Conservation (phyloP, 805 yeast species). For the Wickerhamomyces silvicola region DNA sequence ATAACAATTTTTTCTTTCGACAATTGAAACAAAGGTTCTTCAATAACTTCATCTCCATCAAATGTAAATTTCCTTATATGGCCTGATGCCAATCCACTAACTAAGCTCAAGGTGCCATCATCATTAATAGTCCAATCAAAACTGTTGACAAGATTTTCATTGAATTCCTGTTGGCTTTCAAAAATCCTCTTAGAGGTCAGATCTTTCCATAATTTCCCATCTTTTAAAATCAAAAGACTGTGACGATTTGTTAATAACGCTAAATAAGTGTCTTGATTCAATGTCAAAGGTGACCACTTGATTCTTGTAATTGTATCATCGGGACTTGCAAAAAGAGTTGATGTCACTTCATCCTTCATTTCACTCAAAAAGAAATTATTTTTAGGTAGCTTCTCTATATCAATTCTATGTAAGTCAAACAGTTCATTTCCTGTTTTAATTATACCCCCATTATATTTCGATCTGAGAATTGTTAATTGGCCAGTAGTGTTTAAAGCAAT, state of each 20-base stretch:
- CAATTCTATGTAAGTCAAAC: constrained; percentile 12
- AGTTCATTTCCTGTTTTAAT: constrained; percentile 10
- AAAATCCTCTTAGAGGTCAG: constrained; percentile 4
- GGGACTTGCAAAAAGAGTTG: constrained; percentile 10
- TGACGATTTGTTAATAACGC: constrained; percentile 16
- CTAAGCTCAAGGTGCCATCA: constrained; percentile 4
- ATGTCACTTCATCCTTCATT: constrained; percentile 13
- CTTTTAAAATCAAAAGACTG: constrained; percentile 11
- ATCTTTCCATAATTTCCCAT: constrained; percentile 11
- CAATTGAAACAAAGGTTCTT: constrained; percentile 5
- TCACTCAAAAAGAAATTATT: constrained; percentile 7
- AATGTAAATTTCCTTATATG: constrained; percentile 3
- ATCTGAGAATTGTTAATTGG: constrained; percentile 15
- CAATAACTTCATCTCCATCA: constrained; percentile 1
- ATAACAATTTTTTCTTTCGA: constrained; percentile 5
- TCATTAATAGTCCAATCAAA: constrained; percentile 14
- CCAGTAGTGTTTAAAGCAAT: constrained; percentile 17
- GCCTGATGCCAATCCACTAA: constrained; percentile 19
- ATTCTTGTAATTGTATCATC: constrained; percentile 9
- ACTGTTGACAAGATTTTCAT: constrained; percentile 9
- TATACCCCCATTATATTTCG: constrained; percentile 12
- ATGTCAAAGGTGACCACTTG: constrained; percentile 19
- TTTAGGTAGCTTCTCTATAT: constrained; percentile 9
- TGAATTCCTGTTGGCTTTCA: constrained; percentile 10
- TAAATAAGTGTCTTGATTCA: constrained; percentile 9